Base-by-base conservation (phyloP, 805 yeast species). In the Ogataea polymorpha region DNA sequence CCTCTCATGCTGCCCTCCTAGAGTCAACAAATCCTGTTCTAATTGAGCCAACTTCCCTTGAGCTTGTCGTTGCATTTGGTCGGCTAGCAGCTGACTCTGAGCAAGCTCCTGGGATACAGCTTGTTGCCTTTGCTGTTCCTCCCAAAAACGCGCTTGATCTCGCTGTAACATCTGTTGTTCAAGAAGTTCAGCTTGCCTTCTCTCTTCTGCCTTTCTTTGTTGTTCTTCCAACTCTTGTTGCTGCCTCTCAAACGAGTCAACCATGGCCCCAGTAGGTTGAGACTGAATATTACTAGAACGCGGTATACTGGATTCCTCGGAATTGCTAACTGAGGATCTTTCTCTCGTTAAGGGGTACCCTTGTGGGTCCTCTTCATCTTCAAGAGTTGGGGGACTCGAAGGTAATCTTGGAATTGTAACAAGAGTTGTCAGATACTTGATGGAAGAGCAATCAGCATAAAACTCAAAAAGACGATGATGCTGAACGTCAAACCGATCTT, bases 401-500 rank as follows among this genome's bases (percentile, higher is more conserved):
- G 80, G 71, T 43, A 83, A 67, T 49, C 79, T 75, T 21, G 96
- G 96, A 49, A 86, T 80, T 2, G 88, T 82, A 34, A 90, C 82
- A 59, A 90, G 73, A 25, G 90, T 77, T 2, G 95, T 79, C 55
- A 90, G 72, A 54, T 82, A 87, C 59, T 84, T 83, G 46, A 91
- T 78, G 0, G 91, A 78, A 6, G 91, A 83, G 59, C 96, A 88
- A 54, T 90, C 96, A 18, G 91, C 86, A 65, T 86, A 91, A 53
- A 91, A 88, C 53, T 86, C 91, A 56, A 80, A 79, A 38, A 91
- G 66, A 37, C 84, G 68, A 39, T 74, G 67, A 52, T 80, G 84
- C 60, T 88, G 95, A 14, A 82, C 70, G 50, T 73, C 72, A 56
- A 82, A 91, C 38, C 91, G 71, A 27, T 80, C 80, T 48, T 80